Evolutionary conservation across 352 stramenopile species (phyloP), one percentile per base, ranked within the genome.

Genomic region (Globisporangium emineosum): DNA sequence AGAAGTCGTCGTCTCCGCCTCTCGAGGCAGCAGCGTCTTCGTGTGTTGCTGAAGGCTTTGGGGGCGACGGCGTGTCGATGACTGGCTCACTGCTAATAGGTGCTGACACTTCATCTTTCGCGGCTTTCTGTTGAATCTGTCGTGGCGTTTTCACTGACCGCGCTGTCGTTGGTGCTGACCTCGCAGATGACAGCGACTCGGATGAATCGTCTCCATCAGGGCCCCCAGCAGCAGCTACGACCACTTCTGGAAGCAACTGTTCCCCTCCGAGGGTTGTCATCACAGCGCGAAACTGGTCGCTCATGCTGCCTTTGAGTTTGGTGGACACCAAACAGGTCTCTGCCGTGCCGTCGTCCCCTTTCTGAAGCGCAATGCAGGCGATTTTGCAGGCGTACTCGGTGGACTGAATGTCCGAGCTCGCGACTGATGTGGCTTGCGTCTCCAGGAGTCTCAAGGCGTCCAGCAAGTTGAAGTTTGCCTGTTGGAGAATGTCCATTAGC

Each of bases 351-450:
- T 58, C 27, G 1, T 40, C 59, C 19, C 64, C 65, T 43, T 33
- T 30, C 35, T 60, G 37, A 1, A 86, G 60, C 21, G 70, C 52
- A 5, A 66, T 58, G 1, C 45, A 63, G 32, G 63, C 69, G 30
- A 86, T 42, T 58, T 83, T 86, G 51, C 66, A 75, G n/a, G 60
- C 53, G 19, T 75, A 78, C 40, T 84, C 76, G 32, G 74, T 42
- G 19, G 54, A 33, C 9, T 62, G 67, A 13, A 65, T 58, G 50
- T 83, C 72, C 0, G 55, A 42, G 1, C 8, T n/a, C 7, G 32
- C 19, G 4, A 33, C 13, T 0, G 42, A 15, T 43, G 40, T 21
- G 13, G 42, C 50, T 4, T 72, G 47, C 12, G 64, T 49, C 33
- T 85, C 65, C 23, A 85, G 52, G 3, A 23, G 17, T 33, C 43